Conservation (phyloP, 2,329 filamentous ascomycete species). For the Ophiocordyceps camponoti-rufipedis region DNA sequence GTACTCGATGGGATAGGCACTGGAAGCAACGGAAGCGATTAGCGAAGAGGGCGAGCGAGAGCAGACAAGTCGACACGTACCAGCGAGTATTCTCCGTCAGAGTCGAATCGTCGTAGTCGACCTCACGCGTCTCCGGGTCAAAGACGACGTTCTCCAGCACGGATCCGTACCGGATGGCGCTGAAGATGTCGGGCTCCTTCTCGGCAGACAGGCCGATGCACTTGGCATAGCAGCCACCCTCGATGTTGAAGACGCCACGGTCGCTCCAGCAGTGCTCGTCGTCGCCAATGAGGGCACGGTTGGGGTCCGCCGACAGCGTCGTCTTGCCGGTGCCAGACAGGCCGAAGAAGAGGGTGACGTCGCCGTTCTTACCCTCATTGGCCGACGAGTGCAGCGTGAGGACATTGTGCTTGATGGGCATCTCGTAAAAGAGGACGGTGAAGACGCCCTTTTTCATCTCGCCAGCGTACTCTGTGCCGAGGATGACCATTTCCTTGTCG, state of each 20-base stretch:
- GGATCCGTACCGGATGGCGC: slow-evolving; percentile 89
- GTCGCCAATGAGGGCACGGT: slow-evolving; percentile 90
- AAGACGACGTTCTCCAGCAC: slow-evolving; percentile 98
- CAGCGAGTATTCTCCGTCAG: slow-evolving; percentile 97
- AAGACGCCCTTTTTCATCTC: slow-evolving; percentile 82
- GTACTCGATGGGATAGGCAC: slow-evolving; percentile 96
- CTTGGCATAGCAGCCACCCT: slow-evolving; percentile 99
- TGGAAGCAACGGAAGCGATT: slow-evolving; percentile 6
- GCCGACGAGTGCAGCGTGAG: slow-evolving; percentile 95
- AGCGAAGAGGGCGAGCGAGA: slow-evolving; percentile 1
- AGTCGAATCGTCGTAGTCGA: slow-evolving; percentile 90
- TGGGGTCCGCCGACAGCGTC: slow-evolving; percentile 89
- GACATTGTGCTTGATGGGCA: slow-evolving; percentile 99
- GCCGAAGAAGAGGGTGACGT: slow-evolving; percentile 98
- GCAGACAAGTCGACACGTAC: slow-evolving; percentile 6
- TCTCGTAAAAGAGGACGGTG: slow-evolving; percentile 99
- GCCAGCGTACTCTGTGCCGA: slow-evolving; percentile 95
- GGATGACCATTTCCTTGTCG: slow-evolving; percentile 99
- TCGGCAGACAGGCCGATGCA: slow-evolving; percentile 91
- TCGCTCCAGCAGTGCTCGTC: slow-evolving; percentile 99
- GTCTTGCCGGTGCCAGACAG: slow-evolving; percentile 98
- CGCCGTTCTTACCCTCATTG: slow-evolving; percentile 86
- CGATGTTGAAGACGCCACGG: slow-evolving; percentile 95
- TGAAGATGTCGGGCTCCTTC: slow-evolving; percentile 97
- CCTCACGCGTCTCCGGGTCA: slow-evolving; percentile 69